These are phyloP conservation scores for Cryphonectria radicalis DNA, from an alignment of 2,329 filamentous ascomycete genomes.

Conservation along the genomic window DNA sequence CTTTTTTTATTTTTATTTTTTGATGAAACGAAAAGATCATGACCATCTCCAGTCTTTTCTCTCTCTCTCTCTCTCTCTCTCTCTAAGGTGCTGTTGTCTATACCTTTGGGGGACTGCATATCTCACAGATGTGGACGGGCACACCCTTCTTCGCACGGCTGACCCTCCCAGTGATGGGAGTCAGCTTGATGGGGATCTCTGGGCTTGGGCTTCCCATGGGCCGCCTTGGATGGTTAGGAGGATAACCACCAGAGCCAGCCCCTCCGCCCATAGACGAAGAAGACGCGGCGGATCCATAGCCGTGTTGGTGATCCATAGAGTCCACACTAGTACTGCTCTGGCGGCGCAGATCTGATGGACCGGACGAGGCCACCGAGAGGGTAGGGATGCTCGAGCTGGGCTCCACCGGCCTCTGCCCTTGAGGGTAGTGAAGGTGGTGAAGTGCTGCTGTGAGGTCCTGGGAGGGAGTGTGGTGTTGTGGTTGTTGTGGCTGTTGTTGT, in stretches of 20 bases:
- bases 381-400: constrained; percentile 32
- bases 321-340: constrained; percentile 53
- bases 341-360: constrained; percentile 40
- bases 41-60: not conserved
- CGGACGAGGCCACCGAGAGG: constrained; percentile 33
- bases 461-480: not conserved
- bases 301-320: constrained; percentile 51
- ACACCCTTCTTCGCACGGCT: constrained; percentile 64
- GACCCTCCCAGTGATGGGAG: constrained; percentile 60
- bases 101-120: constrained; percentile 58
- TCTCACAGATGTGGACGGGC: constrained; percentile 59
- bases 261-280: constrained; percentile 41
- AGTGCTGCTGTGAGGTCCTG: constrained; percentile 17
- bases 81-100: constrained; percentile 8
- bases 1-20: not conserved
- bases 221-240: constrained; percentile 42
- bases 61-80: not conserved
- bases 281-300: constrained; percentile 40
- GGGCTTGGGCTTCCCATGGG: constrained; percentile 44
- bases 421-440: not conserved
- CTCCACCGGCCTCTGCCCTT: constrained; percentile 30
- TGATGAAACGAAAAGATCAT: not conserved
- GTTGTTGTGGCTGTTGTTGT: not conserved
- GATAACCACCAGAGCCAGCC: constrained; percentile 25
- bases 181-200: constrained; percentile 54